Evolutionary conservation across 2,329 filamentous ascomycete genomes (phyloP).

Genomic region (Curvularia eragrostidis): DNA sequence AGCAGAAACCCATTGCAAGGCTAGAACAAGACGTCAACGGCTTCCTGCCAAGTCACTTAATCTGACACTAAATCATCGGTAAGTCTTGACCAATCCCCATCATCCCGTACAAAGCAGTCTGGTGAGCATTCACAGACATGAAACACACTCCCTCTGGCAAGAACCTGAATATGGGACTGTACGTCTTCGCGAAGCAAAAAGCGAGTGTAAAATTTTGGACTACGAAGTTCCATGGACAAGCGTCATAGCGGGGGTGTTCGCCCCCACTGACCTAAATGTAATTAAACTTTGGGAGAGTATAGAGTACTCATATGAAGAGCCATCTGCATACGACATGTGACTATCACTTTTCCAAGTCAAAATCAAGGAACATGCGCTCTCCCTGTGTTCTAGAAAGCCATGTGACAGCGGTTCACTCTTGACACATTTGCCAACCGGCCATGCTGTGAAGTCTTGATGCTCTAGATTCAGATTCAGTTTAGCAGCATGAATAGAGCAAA

Average conservation of each 20-base stretch:
- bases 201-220: not conserved
- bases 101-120: not conserved
- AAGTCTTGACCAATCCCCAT: not conserved
- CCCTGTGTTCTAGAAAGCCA: not conserved
- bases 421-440: not conserved
- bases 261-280: slow-evolving; percentile 1
- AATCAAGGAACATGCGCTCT: too few species aligned
- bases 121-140: not conserved
- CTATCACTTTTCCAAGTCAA: too few species aligned
- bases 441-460: not conserved
- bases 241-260: not conserved
- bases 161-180: not conserved
- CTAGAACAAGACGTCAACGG: not conserved
- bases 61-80: not conserved
- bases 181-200: not conserved
- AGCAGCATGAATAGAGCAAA: not conserved
- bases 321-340: not conserved
- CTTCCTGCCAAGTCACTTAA: not conserved
- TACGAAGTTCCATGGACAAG: not conserved
- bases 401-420: not conserved
- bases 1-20: not conserved
- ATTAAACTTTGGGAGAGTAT: not conserved
- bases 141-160: not conserved
- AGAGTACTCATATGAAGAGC: not conserved
- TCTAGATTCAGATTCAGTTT: not conserved